A percentile compares a stretch with the other conserved stretches of the same genome.
phyloP scores from a whole-genome alignment of 768 basidiomycete species.

The Tulasnella sp. region DNA sequence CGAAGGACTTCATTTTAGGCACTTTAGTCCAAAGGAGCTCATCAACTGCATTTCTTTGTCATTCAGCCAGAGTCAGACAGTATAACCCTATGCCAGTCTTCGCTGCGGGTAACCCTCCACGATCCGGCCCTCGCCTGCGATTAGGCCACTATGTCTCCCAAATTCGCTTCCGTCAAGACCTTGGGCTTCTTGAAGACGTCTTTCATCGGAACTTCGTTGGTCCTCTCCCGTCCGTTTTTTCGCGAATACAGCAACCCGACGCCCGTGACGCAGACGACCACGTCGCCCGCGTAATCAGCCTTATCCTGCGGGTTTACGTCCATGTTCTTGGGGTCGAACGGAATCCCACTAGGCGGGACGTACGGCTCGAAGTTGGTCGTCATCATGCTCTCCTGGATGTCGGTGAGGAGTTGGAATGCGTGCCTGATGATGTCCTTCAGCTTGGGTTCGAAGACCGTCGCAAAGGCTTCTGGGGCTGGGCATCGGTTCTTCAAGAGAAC shows the following conservation, averaged over 20 bases:
- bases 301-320: not conserved
- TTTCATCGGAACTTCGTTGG: not conserved
- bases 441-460: not conserved
- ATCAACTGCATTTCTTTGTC: too few species aligned
- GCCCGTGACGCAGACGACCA: not conserved
- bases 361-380: not conserved
- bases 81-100: too few species aligned
- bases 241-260: not conserved
- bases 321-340: not conserved
- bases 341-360: not conserved
- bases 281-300: not conserved
- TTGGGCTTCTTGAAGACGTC: not conserved
- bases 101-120: too few species aligned
- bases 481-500: conserved; percentile 48
- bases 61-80: too few species aligned
- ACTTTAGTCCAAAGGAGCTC: too few species aligned
- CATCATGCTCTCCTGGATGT: not conserved
- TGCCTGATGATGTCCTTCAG: not conserved
- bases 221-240: not conserved
- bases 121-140: too few species aligned
- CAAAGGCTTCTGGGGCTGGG: not conserved
- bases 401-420: not conserved
- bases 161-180: not conserved
- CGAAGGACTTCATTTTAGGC: too few species aligned
- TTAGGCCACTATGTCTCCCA: not conserved